Percentiles rank a stretch among this genome's conserved stretches.
Conservation (phyloP, 2,329 filamentous ascomycete species). For the Arthroderma sp. region DNA sequence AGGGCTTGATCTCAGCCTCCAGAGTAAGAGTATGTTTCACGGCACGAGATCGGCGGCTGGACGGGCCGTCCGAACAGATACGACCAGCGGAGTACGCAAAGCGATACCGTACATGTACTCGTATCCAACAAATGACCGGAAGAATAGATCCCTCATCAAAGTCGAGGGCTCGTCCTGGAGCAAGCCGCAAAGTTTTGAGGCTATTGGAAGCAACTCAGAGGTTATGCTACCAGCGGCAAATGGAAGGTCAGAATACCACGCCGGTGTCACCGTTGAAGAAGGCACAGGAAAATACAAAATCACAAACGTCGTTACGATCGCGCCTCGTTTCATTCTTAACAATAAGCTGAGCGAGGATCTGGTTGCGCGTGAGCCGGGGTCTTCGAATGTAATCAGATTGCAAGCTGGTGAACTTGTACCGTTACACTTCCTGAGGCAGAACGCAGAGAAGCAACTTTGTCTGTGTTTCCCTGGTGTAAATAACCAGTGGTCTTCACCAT, state of each 20-base stretch:
- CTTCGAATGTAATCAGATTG: constrained; percentile 68
- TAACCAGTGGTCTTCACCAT: constrained; percentile 94
- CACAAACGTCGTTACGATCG: constrained; percentile 86
- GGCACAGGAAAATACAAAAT: constrained; percentile 97
- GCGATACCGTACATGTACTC: constrained; percentile 93
- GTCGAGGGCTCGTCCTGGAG: constrained; percentile 90
- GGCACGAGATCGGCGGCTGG: constrained; percentile 72
- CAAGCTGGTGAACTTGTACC: constrained; percentile 69
- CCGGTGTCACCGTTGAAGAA: constrained; percentile 76
- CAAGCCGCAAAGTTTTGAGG: constrained; percentile 94
- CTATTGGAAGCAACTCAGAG: constrained; percentile 84
- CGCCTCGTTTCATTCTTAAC: constrained; percentile 84
- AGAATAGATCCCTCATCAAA: constrained; percentile 78
- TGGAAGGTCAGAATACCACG: constrained; percentile 69
- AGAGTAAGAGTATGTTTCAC: constrained; percentile 79
- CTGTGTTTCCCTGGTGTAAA: constrained; percentile 87
- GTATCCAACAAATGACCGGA: constrained; percentile 73
- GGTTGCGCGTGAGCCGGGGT: constrained; percentile 80
- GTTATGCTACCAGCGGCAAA: constrained; percentile 64
- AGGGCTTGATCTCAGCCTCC: constrained; percentile 72
- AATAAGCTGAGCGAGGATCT: constrained; percentile 85
- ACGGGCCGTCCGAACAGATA: constrained; percentile 50
- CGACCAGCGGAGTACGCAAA: constrained; percentile 46
- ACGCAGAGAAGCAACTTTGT: constrained; percentile 73
- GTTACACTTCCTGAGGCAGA: constrained; percentile 77